These are phyloP conservation scores for Fusarium siculi DNA, from an alignment of 2,329 filamentous ascomycete species.

Conservation along the genomic window DNA sequence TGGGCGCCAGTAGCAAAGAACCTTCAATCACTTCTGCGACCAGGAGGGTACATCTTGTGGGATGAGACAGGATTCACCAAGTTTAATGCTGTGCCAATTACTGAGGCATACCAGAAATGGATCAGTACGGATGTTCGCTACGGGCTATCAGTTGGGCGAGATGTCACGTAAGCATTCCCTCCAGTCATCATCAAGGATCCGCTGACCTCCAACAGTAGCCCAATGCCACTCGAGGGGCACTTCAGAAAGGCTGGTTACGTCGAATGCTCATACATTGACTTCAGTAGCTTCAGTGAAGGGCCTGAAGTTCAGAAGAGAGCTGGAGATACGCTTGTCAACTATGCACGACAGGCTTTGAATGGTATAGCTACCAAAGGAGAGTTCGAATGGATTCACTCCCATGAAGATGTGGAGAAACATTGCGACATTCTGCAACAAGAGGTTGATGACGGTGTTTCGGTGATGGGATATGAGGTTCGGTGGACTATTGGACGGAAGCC, in stretches of 20 bases:
- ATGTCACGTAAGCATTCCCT: not conserved
- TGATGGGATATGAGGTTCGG: constrained; percentile 1
- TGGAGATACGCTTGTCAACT: not conserved
- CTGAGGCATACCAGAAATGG: constrained; percentile 4
- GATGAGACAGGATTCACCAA: constrained; percentile 9
- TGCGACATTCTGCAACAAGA: not conserved
- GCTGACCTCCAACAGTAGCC: not conserved
- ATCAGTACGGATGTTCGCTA: constrained; percentile 5
- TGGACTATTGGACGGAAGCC: constrained; percentile 9
- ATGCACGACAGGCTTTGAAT: not conserved
- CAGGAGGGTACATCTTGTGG: constrained; percentile 9
- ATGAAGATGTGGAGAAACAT: not conserved
- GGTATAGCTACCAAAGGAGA: not conserved
- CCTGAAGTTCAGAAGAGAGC: not conserved
- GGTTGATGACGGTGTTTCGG: not conserved
- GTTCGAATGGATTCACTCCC: constrained; percentile 1
- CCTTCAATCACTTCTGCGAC: not conserved
- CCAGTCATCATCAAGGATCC: too few relatives aligned
- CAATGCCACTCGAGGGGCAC: not conserved
- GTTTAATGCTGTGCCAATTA: not conserved
- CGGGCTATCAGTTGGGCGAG: not conserved
- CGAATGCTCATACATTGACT: not conserved
- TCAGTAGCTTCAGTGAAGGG: not conserved
- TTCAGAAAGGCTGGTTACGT: not conserved
- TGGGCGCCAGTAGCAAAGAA: not conserved